Conservation (phyloP, 2,329 filamentous ascomycete genomes). For the Sordariomycetes sp. region DNA sequence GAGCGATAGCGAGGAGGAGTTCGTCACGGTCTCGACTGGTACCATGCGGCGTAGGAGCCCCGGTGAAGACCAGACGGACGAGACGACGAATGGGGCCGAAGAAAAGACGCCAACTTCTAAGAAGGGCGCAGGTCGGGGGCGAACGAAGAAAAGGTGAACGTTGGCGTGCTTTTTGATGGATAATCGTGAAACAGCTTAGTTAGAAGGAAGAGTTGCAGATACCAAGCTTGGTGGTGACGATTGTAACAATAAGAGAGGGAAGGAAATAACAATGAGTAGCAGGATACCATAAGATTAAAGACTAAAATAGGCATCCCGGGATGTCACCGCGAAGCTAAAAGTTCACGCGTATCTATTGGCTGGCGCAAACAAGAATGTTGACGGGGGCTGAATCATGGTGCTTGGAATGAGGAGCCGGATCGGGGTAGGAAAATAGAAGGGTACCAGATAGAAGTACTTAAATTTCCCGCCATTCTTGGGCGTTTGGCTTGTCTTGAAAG, state of each 20-base stretch:
- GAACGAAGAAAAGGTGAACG: slow-evolving; percentile 4
- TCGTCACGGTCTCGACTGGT: slow-evolving; percentile 53
- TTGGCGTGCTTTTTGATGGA: not conserved
- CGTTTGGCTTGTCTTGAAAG: not conserved
- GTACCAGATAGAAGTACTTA: not conserved
- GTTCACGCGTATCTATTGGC: not conserved
- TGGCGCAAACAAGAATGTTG: not conserved
- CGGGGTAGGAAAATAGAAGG: not conserved
- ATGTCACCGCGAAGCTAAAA: no score
- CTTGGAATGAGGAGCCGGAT: not conserved
- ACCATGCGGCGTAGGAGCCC: slow-evolving; percentile 82
- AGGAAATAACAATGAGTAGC: no score
- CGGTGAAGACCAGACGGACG: slow-evolving; percentile 54
- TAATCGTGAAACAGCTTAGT: not conserved
- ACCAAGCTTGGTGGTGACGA: not conserved
- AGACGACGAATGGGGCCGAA: slow-evolving; percentile 33
- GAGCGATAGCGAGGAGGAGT: slow-evolving; percentile 91
- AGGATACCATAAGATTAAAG: no score
- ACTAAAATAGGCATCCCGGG: no score
- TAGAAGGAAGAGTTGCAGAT: not conserved
- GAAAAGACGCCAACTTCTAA: slow-evolving; percentile 22
- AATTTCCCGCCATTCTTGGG: not conserved
- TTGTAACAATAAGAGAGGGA: no score
- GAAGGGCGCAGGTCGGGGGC: slow-evolving; percentile 14
- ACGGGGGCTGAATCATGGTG: not conserved